Percentiles rank a stretch among this genome's conserved stretches.
Evolutionary conservation across 352 stramenopile genomes (phyloP).

Genomic region (Elongisporangium anandrum): DNA sequence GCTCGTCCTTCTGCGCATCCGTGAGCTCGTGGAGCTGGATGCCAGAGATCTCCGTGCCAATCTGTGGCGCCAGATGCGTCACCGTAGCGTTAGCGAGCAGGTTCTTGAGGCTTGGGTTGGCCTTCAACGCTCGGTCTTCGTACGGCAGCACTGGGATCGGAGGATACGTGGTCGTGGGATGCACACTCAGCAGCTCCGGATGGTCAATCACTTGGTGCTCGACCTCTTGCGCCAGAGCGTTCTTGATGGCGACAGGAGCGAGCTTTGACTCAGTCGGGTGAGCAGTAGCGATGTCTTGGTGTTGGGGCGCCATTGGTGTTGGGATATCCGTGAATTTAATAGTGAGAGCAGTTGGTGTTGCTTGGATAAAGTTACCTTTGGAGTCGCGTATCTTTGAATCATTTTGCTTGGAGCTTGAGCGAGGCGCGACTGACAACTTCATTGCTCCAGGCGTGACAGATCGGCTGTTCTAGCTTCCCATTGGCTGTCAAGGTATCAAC

Average conservation of each 20-base stretch:
- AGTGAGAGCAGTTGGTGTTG: too few relatives aligned
- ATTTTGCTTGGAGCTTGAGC: too few relatives aligned
- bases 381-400: too few relatives aligned
- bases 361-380: too few relatives aligned
- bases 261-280: slow-evolving; percentile 1
- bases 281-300: slow-evolving; percentile 2
- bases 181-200: slow-evolving; percentile 16
- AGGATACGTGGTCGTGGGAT: slow-evolving; percentile 19
- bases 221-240: slow-evolving; percentile 14
- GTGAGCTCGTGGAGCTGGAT: slow-evolving; percentile 28
- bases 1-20: slow-evolving; percentile 15
- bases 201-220: slow-evolving; percentile 8
- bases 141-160: slow-evolving; percentile 23
- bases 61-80: slow-evolving; percentile 14
- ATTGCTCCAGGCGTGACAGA: too few relatives aligned
- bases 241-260: slow-evolving; percentile 16
- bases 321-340: slow-evolving; percentile 10
- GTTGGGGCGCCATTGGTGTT: slow-evolving; percentile 23
- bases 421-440: too few relatives aligned
- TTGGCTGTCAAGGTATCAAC: too few relatives aligned
- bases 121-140: slow-evolving; percentile 24
- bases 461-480: too few relatives aligned
- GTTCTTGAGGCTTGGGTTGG: slow-evolving; percentile 31
- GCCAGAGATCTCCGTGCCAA: slow-evolving; percentile 19
- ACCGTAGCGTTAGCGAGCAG: slow-evolving; percentile 14